A percentile compares a stretch with the other conserved stretches of the same genome.
Conservation (phyloP, 2,329 filamentous ascomycete genomes). For the Aspergillus melleus region DNA sequence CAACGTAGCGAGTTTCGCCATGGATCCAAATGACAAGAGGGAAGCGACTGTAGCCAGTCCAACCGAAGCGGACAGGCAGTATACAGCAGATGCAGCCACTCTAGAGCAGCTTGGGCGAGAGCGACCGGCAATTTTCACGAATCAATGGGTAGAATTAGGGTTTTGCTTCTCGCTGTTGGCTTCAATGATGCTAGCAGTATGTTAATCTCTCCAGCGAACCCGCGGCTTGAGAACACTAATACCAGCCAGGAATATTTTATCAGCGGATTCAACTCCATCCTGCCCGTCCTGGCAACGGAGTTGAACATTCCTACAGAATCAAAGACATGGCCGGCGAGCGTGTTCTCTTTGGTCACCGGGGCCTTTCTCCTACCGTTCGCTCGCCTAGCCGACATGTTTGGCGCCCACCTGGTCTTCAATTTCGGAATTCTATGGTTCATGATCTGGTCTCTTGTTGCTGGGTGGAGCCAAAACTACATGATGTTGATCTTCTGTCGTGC, state of each 20-base stretch:
- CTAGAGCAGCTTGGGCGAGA: neutral
- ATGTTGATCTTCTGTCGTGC: conserved; percentile 14
- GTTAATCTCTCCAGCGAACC: neutral
- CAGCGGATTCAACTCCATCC: conserved; percentile 7
- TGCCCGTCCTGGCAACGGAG: conserved; percentile 3
- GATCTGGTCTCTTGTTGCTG: conserved; percentile 5
- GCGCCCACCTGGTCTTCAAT: conserved; percentile 8
- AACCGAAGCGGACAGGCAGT: neutral
- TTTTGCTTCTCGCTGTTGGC: neutral
- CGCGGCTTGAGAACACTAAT: neutral
- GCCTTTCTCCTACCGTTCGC: conserved; percentile 6
- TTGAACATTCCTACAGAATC: conserved; percentile 6
- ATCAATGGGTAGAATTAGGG: neutral
- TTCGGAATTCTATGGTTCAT: conserved; percentile 5
- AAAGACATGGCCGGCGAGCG: conserved; percentile 11
- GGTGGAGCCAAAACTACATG: conserved; percentile 6
- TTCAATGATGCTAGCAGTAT: neutral
- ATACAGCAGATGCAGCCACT: neutral
- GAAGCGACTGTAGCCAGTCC: neutral
- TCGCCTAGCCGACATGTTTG: conserved; percentile 10
- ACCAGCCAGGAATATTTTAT: neutral
- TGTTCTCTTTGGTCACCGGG: conserved; percentile 12
- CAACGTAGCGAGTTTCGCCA: neutral
- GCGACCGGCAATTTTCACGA: neutral
- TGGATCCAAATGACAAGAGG: neutral